Evolutionary conservation across 495 filamentous ascomycete genomes (phyloP), one percentile per base, ranked within the genome.

Genomic region (Glarea lozoyensis): DNA sequence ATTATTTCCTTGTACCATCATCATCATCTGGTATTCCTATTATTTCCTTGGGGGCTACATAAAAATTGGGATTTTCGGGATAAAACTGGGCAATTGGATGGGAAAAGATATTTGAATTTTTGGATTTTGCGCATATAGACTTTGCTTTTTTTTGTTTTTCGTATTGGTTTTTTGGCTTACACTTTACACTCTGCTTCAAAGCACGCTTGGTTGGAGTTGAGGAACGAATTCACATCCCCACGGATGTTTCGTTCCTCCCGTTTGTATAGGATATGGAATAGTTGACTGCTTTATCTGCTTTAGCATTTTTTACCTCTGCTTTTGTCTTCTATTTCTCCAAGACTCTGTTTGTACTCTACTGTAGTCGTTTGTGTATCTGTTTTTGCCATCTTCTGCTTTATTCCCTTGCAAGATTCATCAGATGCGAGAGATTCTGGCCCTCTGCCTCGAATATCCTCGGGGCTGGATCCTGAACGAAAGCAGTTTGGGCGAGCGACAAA

Each of bases 71-170:
- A 45, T 18, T 21, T 38, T 18, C 40, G 27, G 48, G 43, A 37
- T 25, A 51, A 51, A 42, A 46, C 42, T 42, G n/a, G 29, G 42
- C n/a, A 18, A n/a, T n/a, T n/a, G 47, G 47, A 10, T 44, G 33
- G 41, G 45, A 27, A 50, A 50, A 49, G 23, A 43, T 30, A 36
- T 39, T 23, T 47, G 24, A n/a, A 10, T 35, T 35, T 45, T 48
- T 45, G 45, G 13, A 33, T 50, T 52, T 34, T 20, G 42, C 43
- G 52, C 52, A 54, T 54, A 54, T 54, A 54, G 52, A 55, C 38
- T 49, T 50, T 17, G 24, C 43, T 47, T 50, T n/a, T n/a, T n/a
- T n/a, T n/a, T n/a, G n/a, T n/a, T n/a, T n/a, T n/a, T n/a, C n/a
- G n/a, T n/a, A n/a, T n/a, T n/a, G n/a, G n/a, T n/a, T n/a, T 33